A percentile compares a stretch with the other conserved stretches of the same genome.
Evolutionary conservation across 768 basidiomycete species (phyloP).

Genomic region (Piloderma croceum): DNA sequence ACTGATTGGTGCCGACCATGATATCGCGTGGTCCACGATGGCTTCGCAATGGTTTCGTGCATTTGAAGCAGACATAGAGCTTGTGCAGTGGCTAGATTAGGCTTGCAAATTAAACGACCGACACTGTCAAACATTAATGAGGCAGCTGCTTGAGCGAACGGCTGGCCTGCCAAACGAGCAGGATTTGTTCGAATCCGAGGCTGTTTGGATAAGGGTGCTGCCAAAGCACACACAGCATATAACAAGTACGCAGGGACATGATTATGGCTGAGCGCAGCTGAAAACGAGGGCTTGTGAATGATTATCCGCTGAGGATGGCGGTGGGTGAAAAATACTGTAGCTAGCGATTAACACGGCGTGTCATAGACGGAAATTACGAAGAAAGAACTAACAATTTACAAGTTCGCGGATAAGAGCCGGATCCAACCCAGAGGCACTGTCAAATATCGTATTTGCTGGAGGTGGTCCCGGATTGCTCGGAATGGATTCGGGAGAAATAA

Average conservation of each 20-base stretch:
- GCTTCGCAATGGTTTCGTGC: slow-evolving; percentile 49
- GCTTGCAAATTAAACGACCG: slow-evolving; percentile 55
- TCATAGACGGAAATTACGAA: background rate
- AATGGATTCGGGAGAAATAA: slow-evolving; percentile 28
- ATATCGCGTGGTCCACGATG: slow-evolving; percentile 24
- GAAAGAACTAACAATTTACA: slow-evolving; percentile 53
- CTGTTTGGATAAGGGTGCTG: slow-evolving; percentile 69
- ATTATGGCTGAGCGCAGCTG: slow-evolving; percentile 57
- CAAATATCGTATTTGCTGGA: slow-evolving; percentile 28
- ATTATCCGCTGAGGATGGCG: slow-evolving; percentile 73
- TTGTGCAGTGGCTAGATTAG: slow-evolving; percentile 68
- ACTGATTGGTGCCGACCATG: slow-evolving; percentile 19
- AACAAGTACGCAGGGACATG: slow-evolving; percentile 67
- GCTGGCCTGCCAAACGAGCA: slow-evolving; percentile 26
- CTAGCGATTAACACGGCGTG: background rate
- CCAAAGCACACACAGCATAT: slow-evolving; percentile 70
- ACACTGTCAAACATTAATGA: slow-evolving; percentile 67
- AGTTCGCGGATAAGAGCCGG: slow-evolving; percentile 64
- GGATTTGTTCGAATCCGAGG: slow-evolving; percentile 43
- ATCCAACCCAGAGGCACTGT: slow-evolving; percentile 48
- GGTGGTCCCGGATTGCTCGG: slow-evolving; percentile 36
- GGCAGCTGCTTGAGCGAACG: slow-evolving; percentile 53
- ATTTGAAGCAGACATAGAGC: slow-evolving; percentile 68
- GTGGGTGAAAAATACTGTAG: slow-evolving; percentile 73
- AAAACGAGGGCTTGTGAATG: slow-evolving; percentile 76